Percentiles rank a stretch among this genome's conserved stretches.
Evolutionary conservation across 2,329 filamentous ascomycete species (phyloP).

Genomic region (Drechslera avenae): DNA sequence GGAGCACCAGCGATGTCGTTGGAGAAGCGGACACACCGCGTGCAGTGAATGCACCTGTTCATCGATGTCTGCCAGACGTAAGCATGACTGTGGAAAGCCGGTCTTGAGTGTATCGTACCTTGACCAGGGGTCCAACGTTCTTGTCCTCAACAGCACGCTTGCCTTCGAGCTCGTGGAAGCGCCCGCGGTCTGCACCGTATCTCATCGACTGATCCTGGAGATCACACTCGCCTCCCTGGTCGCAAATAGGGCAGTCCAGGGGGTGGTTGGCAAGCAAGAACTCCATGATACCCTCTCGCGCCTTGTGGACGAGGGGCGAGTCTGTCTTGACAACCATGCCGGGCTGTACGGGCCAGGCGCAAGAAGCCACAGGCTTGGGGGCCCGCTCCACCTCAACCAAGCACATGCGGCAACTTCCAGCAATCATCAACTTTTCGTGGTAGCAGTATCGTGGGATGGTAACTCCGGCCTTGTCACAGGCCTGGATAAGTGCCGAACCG

Average conservation of each 20-base stretch:
- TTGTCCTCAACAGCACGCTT: slow-evolving; percentile 99
- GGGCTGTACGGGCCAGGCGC: slow-evolving; percentile 97
- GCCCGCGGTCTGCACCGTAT: slow-evolving; percentile 92
- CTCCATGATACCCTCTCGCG: slow-evolving; percentile 98
- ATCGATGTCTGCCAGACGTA: slow-evolving; percentile 74
- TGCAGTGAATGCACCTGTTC: slow-evolving; percentile 99
- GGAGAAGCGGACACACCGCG: slow-evolving; percentile 94
- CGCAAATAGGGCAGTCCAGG: slow-evolving; percentile 95
- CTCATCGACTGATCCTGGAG: slow-evolving; percentile 99
- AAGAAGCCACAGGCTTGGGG: slow-evolving; percentile 96
- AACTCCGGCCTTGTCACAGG: slow-evolving; percentile 95
- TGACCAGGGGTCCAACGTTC: slow-evolving; percentile 97
- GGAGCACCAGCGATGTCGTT: slow-evolving; percentile 97
- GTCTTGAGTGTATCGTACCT: slow-evolving; percentile 53
- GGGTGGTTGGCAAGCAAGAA: slow-evolving; percentile 96
- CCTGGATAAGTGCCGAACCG: slow-evolving; percentile 96
- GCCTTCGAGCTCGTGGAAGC: slow-evolving; percentile 93
- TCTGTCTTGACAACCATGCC: slow-evolving; percentile 99
- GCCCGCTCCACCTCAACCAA: slow-evolving; percentile 96
- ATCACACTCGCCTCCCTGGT: slow-evolving; percentile 98
- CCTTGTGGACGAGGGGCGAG: slow-evolving; percentile 94
- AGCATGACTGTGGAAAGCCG: slow-evolving; percentile 22
- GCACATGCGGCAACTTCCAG: slow-evolving; percentile 99
- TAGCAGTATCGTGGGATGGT: slow-evolving; percentile 98
- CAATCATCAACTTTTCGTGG: slow-evolving; percentile 99